Evolutionary conservation across 1,284 basidiomycete species (phyloP), one percentile per base, ranked within the genome.

Genomic region (Ceratobasidium papillatum): DNA sequence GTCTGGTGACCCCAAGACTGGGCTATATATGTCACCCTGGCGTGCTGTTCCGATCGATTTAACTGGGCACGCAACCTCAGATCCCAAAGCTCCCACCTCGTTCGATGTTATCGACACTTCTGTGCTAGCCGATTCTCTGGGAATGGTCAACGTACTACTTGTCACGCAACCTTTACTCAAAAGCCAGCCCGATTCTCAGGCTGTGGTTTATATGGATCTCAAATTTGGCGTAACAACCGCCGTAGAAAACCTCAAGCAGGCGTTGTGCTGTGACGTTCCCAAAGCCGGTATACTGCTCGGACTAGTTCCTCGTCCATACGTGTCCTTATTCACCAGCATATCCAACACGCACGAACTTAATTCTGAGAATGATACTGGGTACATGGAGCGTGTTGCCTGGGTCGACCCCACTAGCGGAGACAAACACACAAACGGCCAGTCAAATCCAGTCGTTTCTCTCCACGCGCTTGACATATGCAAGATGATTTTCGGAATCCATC

Each of bases 71-170:
- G 85, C 59, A 66, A 76, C 8, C 65, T n/a, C n/a, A n/a, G n/a
- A n/a, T n/a, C 63, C 12, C 79, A 12, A 38, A 14, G 61, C 51
- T 5, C 65, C 56, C 12, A 30, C 51, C 0, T n/a, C 43, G 19
- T 89, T 89, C 81, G 82, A 87, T 62, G 82, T 88, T 56, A 86
- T 89, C 73, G 86, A 89, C 51, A 87, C 87, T 0, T 88, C 87
- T 25, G 88, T 87, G 74, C 75, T 88, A n/a, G 78, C 80, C 19
- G 87, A 89, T 77, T 83, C 86, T 66, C 49, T 86, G 0, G 87
- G 58, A 1, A 14, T 34, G 25, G 8, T 61, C 12, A 72, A 72
- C 45, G 14, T 72, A 5, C 45, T 72, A 3, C 17, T 72, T 25
- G 32, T 45, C n/a, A 72, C 47, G 9, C 56, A 72, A 38, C 69